These are phyloP conservation scores for Arthrinium phaeospermum DNA, from an alignment of 2,329 filamentous ascomycete genomes.

Conservation along the genomic window DNA sequence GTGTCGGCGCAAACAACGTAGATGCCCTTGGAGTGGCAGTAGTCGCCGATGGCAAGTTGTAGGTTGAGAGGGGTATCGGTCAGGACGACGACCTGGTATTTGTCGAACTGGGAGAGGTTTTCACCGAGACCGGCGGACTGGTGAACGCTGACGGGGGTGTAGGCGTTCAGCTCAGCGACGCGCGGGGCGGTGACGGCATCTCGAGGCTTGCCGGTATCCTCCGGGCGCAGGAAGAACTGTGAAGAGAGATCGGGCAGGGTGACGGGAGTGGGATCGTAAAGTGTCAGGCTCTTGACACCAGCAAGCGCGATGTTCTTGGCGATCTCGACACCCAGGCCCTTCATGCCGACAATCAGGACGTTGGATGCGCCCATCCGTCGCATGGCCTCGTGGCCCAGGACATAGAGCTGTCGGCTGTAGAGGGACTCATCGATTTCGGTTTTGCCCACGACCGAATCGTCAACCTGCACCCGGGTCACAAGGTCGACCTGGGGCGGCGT, in stretches of 20 bases:
- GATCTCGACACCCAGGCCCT: conserved; percentile 95
- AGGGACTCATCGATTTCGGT: conserved; percentile 74
- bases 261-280: conserved; percentile 87
- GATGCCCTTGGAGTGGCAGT: conserved; percentile 92
- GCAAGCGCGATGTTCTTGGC: conserved; percentile 98
- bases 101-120: conserved; percentile 81
- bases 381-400: conserved; percentile 83
- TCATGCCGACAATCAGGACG: conserved; percentile 87
- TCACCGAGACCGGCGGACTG: conserved; percentile 68
- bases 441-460: conserved; percentile 60
- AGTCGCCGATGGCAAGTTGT: conserved; percentile 86
- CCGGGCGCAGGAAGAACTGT: conserved; percentile 91
- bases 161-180: conserved; percentile 93
- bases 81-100: conserved; percentile 91
- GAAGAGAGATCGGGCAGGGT: conserved; percentile 89
- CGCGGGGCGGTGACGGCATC: conserved; percentile 86
- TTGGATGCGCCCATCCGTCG: conserved; percentile 98
- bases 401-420: conserved; percentile 77
- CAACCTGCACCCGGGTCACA: conserved; percentile 69
- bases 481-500: conserved; percentile 58
- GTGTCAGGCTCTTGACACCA: conserved; percentile 94
- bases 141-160: conserved; percentile 87
- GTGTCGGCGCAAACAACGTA: conserved; percentile 88
- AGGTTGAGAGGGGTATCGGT: conserved; percentile 82
- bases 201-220: conserved; percentile 91